These are phyloP conservation scores for Dittrichia graveolens DNA, from an alignment of 129 eudicot species.

Conservation along the genomic window DNA sequence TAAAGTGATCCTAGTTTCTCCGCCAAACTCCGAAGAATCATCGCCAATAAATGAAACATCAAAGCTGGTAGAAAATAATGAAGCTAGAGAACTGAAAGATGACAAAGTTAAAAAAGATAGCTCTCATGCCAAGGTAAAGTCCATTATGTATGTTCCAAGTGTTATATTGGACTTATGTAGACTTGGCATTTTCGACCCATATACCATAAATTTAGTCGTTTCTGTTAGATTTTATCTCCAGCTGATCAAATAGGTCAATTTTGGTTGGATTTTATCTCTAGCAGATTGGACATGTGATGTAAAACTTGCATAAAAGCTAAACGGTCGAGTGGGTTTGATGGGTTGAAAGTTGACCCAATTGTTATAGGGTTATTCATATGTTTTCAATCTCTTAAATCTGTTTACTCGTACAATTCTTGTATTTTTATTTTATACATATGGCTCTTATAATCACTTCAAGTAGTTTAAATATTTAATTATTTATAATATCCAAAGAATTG, in stretches of 20 bases:
- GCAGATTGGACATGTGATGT: neutral
- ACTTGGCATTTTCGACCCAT: neutral
- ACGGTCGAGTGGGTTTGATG: neutral
- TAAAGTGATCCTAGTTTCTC: constrained; percentile 56
- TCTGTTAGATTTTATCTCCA: neutral
- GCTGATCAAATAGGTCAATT: neutral
- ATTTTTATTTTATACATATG: neutral
- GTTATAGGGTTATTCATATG: neutral
- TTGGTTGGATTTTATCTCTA: neutral
- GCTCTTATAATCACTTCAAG: neutral
- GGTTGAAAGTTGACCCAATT: neutral
- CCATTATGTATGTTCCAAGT: constrained; percentile 1
- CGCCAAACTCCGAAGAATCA: constrained; percentile 51
- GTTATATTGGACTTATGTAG: neutral
- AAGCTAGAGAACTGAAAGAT: constrained; percentile 31
- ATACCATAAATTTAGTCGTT: neutral
- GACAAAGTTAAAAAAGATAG: constrained; percentile 32
- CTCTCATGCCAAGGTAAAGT: constrained; percentile 40
- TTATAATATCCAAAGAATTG: neutral
- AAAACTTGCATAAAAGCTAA: constrained; percentile 3
- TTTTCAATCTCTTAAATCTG: neutral
- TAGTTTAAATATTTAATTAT: neutral
- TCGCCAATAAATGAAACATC: constrained; percentile 48
- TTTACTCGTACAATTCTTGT: neutral
- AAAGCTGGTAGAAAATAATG: constrained; percentile 37